phyloP scores from a whole-genome alignment of 169 alveolate species.

The Cryptosporidium felis region DNA sequence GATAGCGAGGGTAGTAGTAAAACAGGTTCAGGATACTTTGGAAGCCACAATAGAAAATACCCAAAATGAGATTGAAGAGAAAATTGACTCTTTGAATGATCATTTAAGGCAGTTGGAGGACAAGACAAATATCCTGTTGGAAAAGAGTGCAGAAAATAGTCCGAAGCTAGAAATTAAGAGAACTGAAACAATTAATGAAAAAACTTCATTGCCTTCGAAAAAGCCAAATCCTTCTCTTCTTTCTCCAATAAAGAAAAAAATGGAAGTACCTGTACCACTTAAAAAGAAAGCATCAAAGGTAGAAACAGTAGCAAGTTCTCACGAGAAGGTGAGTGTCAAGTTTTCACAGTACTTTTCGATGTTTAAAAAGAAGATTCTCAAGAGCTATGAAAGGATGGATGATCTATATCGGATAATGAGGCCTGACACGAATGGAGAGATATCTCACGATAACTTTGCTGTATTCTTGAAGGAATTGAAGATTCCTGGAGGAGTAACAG shows the following conservation, averaged over 20 bases:
- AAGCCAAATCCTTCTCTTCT: background rate
- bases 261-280: slow-evolving; percentile 15
- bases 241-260: background rate
- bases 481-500: slow-evolving; percentile 48
- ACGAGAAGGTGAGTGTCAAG: slow-evolving; percentile 42
- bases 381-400: background rate
- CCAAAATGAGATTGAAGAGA: slow-evolving; percentile 31
- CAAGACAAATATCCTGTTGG: slow-evolving; percentile 45
- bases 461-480: slow-evolving; percentile 3
- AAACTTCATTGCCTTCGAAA: background rate
- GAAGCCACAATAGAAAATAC: slow-evolving; percentile 20
- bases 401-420: slow-evolving; percentile 13
- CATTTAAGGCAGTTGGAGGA: slow-evolving; percentile 25
- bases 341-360: slow-evolving; percentile 39
- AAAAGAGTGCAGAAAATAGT: slow-evolving; percentile 13
- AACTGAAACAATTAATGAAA: background rate
- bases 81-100: slow-evolving; percentile 44
- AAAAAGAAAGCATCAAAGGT: slow-evolving; percentile 6
- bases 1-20: slow-evolving; percentile 46
- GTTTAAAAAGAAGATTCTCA: slow-evolving; percentile 43
- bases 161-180: slow-evolving; percentile 1
- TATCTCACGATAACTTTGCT: background rate
- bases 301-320: background rate
- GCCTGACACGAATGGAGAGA: slow-evolving; percentile 41
- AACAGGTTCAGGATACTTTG: slow-evolving; percentile 24